Evolutionary conservation across 495 filamentous ascomycete species (phyloP), one percentile per base, ranked within the genome.

Genomic region (Acidomyces sp.): DNA sequence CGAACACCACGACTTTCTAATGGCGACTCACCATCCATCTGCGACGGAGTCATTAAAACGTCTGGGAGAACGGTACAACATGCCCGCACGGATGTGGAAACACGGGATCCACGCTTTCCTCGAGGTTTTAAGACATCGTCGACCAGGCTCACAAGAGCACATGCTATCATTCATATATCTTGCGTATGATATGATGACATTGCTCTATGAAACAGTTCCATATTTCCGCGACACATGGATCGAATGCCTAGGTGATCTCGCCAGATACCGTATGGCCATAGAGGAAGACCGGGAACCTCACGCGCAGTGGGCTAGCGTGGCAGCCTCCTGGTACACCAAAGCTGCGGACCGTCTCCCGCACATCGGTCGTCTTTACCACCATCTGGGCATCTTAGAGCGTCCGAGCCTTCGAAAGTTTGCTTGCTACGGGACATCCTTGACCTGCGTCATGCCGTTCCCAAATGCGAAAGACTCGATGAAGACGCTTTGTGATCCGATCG

Each of bases 201-300:
- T 90, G 3, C 62, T 90, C 0, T 70, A 80, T 39, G 83, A 88
- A 53, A 85, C 78, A 0, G 78, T 86, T 0, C 70, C 78, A 2
- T 61, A 68, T 0, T 93, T 87, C 51, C 70, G 80, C 45, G 81
- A 86, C 33, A 92, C 80, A 0, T 94, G 87, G 86, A 81, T 93
- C 18, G 86, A 94, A 48, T 93, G 84, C 50, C 64, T 94, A 0
- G 85, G 85, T 0, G 84, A 90, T 55, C 58, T 90, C 2, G 79
- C 73, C 0, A 59, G 77, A 22, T 82, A 81, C 38, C 63, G 76
- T 0, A 86, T 88, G 80, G 81, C 81, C 1, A 77, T 87, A 20
- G 80, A 88, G 53, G 78, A 85, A 35, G 82, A 88, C 31, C 69
- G 80, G 0, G 85, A 93, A 32, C 61, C 72, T 1, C 48, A 52